A percentile compares a stretch with the other conserved stretches of the same genome.
Evolutionary conservation across 305 asterid species (phyloP).

Genomic region (Nicotiana rustica): DNA sequence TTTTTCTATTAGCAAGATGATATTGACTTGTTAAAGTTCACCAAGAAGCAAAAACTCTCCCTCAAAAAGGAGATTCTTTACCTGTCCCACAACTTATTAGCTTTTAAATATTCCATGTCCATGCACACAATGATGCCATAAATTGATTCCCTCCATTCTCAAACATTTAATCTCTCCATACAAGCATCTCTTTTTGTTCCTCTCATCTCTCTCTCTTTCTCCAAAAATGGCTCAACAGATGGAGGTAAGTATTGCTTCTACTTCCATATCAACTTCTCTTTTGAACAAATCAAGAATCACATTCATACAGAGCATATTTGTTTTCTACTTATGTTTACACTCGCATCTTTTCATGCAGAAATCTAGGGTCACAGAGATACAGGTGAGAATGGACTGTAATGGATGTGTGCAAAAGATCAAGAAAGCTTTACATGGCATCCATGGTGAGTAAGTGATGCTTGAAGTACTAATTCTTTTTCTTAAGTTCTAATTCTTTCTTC

Average conservation of each 20-base stretch:
- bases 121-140: constrained; percentile 60
- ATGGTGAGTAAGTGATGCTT: constrained; percentile 53
- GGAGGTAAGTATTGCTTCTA: constrained; percentile 27
- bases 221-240: constrained; percentile 26
- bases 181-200: constrained; percentile 35
- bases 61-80: constrained; percentile 66
- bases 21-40: constrained; percentile 34
- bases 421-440: constrained; percentile 76
- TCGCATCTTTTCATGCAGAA: constrained; percentile 56
- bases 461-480: background rate
- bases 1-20: constrained; percentile 21
- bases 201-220: constrained; percentile 37
- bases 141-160: constrained; percentile 60
- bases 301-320: background rate
- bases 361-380: constrained; percentile 73
- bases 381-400: constrained; percentile 87
- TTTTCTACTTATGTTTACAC: constrained; percentile 12
- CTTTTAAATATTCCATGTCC: constrained; percentile 76
- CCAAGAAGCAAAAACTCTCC: constrained; percentile 30
- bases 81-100: constrained; percentile 76
- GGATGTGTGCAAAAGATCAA: constrained; percentile 95
- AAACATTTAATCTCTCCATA: constrained; percentile 30
- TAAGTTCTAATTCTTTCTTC: background rate
- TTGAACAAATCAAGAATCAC: constrained; percentile 36
- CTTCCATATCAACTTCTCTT: constrained; percentile 40